These are phyloP conservation scores for Hirschfeldia incana DNA, from an alignment of 345 rosid genomes.

Conservation along the genomic window DNA sequence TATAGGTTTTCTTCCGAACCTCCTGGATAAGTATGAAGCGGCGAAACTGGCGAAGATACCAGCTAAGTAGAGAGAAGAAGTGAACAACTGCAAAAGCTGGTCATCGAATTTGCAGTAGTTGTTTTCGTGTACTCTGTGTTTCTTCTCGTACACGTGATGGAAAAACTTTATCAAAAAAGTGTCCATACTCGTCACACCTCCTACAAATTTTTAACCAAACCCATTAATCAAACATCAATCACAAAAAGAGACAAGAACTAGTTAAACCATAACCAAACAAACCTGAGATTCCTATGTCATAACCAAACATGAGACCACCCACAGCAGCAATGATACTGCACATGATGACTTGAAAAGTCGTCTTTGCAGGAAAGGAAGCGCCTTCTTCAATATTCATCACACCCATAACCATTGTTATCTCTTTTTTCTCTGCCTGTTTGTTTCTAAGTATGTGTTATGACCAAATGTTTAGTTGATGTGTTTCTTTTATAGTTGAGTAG, in stretches of 20 bases:
- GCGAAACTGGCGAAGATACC: constrained; percentile 53
- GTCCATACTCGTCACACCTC: constrained; percentile 85
- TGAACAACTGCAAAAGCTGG: constrained; percentile 64
- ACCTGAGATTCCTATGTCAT: constrained; percentile 70
- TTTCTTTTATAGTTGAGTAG: neutral
- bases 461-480: neutral
- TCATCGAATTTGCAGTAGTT: constrained; percentile 78
- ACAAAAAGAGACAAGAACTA: neutral
- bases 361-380: constrained; percentile 20
- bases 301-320: constrained; percentile 78
- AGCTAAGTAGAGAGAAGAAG: constrained; percentile 80
- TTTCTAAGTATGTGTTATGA: neutral
- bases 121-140: constrained; percentile 58
- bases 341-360: constrained; percentile 41
- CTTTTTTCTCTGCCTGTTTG: neutral
- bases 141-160: constrained; percentile 55
- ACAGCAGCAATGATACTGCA: constrained; percentile 60
- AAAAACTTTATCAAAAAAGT: constrained; percentile 64
- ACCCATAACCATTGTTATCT: constrained; percentile 10
- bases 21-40: constrained; percentile 50
- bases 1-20: constrained; percentile 51
- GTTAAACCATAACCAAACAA: neutral
- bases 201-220: constrained; percentile 32
- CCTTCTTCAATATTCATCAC: constrained; percentile 20
- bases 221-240: neutral